Percentiles rank a stretch among this genome's conserved stretches.
Evolutionary conservation across 306 rosid genomes (phyloP).

Genomic region (Sesbania bispinosa): DNA sequence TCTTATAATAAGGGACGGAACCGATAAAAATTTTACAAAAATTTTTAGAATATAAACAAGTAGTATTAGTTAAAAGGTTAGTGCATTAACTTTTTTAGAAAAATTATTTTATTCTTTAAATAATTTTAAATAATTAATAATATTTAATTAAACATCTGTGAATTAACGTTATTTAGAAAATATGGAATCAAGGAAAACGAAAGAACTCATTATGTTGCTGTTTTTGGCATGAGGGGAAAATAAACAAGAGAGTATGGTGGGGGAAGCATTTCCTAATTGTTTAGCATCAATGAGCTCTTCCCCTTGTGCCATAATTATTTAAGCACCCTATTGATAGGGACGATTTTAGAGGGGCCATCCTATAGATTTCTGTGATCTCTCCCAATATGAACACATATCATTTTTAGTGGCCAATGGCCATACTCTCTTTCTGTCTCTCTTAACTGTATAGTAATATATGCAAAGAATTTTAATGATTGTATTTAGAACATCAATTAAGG

Average conservation of each 20-base stretch:
- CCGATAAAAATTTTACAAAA: no score
- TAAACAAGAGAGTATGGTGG: background rate
- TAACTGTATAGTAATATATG: no score
- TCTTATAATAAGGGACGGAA: no score
- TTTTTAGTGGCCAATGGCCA: no score
- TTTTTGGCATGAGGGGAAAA: slow-evolving; percentile 6
- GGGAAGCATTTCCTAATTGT: background rate
- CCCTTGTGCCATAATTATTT: background rate
- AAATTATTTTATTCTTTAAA: no score
- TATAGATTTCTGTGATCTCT: background rate
- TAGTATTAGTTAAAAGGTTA: no score
- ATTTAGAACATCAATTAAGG: no score
- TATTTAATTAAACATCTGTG: background rate
- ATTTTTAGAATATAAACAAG: no score
- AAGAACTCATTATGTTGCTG: background rate
- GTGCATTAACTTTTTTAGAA: no score
- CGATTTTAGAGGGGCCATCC: slow-evolving; percentile 7
- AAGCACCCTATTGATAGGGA: background rate
- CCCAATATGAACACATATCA: background rate
- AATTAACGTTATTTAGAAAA: background rate
- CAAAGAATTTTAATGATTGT: no score
- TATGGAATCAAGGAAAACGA: background rate
- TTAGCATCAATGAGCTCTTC: background rate
- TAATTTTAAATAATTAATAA: no score
- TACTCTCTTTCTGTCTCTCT: no score